Evolutionary conservation across 2,329 filamentous ascomycete genomes (phyloP).

Genomic region (Lasiodiplodia hormozganensis): DNA sequence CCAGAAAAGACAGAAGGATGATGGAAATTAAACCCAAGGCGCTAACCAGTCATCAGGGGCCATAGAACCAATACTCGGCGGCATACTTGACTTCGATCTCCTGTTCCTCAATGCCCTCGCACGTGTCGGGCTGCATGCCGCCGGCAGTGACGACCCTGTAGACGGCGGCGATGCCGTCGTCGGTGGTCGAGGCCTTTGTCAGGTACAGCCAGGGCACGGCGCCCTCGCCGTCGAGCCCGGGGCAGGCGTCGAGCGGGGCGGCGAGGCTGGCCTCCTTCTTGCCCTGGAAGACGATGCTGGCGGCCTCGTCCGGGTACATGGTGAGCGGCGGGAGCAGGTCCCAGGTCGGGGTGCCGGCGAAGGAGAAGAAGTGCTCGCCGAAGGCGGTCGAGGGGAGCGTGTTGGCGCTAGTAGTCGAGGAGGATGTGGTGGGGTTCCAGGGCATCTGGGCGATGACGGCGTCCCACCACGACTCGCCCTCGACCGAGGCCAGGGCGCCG

Average conservation of each 20-base stretch:
- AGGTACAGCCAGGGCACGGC: conserved; percentile 58
- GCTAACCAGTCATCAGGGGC: conserved; percentile 22
- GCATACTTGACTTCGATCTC: conserved; percentile 52
- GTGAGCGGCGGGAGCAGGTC: conserved; percentile 51
- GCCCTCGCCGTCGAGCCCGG: conserved; percentile 45
- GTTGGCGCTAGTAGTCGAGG: too few relatives aligned
- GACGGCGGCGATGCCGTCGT: conserved; percentile 52
- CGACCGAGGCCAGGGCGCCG: conserved; percentile 6
- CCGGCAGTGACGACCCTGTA: conserved; percentile 59
- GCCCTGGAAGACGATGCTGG: conserved; percentile 34
- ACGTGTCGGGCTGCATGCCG: conserved; percentile 50
- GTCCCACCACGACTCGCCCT: not conserved
- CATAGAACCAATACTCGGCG: conserved; percentile 58
- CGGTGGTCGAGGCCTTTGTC: conserved; percentile 39
- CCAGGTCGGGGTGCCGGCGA: conserved; percentile 63
- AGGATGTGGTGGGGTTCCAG: not conserved
- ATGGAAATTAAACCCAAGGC: not conserved
- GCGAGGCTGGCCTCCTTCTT: conserved; percentile 58
- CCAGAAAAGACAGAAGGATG: not conserved
- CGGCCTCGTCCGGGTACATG: conserved; percentile 40
- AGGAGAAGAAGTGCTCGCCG: conserved; percentile 73
- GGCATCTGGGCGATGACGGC: conserved; percentile 13
- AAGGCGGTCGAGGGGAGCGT: conserved; percentile 45
- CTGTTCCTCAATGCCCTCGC: conserved; percentile 40
- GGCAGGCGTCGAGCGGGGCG: conserved; percentile 57